Percentiles rank a stretch among this genome's conserved stretches.
Conservation (phyloP, 306 rosid genomes). For the Herpetospermum pedunculosum region DNA sequence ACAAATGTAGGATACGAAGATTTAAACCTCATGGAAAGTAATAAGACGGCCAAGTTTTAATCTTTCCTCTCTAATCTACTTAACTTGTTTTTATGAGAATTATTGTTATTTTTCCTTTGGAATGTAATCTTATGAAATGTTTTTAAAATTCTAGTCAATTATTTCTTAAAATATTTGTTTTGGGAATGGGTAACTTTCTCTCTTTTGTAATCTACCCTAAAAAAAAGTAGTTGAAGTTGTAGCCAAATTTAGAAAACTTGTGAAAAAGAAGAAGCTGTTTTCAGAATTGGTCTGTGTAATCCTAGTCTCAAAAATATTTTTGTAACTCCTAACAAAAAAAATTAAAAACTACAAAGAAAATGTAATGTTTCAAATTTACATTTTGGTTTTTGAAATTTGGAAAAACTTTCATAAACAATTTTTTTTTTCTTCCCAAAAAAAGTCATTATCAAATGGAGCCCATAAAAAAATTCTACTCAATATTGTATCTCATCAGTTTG, state of each 20-base stretch:
- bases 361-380: neutral
- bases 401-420: neutral
- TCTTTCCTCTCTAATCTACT: no score
- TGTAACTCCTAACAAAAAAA: neutral
- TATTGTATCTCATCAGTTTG: neutral
- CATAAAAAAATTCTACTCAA: neutral
- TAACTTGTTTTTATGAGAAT: no score
- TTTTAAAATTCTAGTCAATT: neutral
- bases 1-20: no score
- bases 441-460: neutral
- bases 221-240: neutral
- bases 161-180: neutral
- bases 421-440: no score
- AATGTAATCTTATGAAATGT: neutral
- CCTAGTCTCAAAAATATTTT: no score
- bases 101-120: no score
- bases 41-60: no score
- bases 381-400: neutral
- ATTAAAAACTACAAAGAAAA: neutral
- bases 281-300: neutral
- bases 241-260: neutral
- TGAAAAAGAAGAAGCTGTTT: neutral
- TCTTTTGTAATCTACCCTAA: neutral
- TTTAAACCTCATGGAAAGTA: no score
- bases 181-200: neutral